Base-by-base conservation (phyloP, 441 rosid species). In the Gossypium aridum region DNA sequence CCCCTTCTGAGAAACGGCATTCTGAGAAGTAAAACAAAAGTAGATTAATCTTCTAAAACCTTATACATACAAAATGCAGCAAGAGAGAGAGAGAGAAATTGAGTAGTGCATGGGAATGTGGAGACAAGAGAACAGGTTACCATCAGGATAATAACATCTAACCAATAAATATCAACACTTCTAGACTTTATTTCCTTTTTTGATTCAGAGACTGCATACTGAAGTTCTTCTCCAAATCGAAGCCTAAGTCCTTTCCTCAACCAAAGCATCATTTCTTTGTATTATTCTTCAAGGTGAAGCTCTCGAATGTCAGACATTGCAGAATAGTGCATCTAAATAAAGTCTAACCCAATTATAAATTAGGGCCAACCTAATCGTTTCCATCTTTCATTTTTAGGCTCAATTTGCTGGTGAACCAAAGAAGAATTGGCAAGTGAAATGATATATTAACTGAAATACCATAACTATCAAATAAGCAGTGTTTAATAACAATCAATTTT, bases 1-100 rank as follows among this genome's bases (percentile, higher is more conserved):
- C 62, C 98, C 98, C 81, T 79, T 94, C 83, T 88, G 98, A 76
- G 91, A 85, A 77, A 83, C 74, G 75, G 92, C 94, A 81, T 81
- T 94, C 99, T 96, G 95, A 80, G 81, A 78, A 80, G 74, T 66
- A 59, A 67, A 76, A 73, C 67, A 45, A 74, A 23, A 68, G 64
- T 31, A 60, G 23, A 62, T 85, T 62, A 83, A 78, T 54, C 67
- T 71, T 64, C 16, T 22, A 60, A 70, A 73, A 77, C 54, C 63
- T 63, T 59, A 65, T 3, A 12, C 10, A 75, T 64, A 61, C 49
- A 25, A 73, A 12, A 65, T 39, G 60, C 13, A 12, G 2, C n/a
- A 47, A 55, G 31, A 56, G 53, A 43, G 47, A 43, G 14, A 43
- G 49, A 10, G 14, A 43, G 49, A 10, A 20, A 43, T 20, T 14